Percentiles rank a stretch among this genome's conserved stretches.
These are phyloP conservation scores for Hericium rajendrae DNA, from an alignment of 768 basidiomycete species.

Conservation along the genomic window DNA sequence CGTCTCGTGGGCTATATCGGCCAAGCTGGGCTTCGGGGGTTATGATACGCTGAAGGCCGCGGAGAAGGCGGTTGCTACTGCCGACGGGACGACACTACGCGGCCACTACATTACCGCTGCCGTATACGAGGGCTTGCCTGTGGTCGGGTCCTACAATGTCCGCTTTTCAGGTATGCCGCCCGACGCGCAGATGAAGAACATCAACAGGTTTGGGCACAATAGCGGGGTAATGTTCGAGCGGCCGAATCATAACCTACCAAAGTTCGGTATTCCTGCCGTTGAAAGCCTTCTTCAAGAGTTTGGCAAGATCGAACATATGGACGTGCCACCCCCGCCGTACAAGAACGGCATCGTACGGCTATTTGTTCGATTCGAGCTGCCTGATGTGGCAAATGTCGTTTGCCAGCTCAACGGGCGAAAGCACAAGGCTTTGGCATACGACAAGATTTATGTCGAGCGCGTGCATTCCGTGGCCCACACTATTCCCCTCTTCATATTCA, in stretches of 20 bases:
- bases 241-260: constrained; percentile 28
- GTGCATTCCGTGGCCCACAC: constrained; percentile 41
- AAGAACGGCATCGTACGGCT: constrained; percentile 37
- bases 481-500: constrained; percentile 30
- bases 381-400: constrained; percentile 42
- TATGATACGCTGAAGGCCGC: constrained; percentile 44
- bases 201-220: constrained; percentile 37
- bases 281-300: constrained; percentile 26
- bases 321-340: constrained; percentile 42
- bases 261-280: constrained; percentile 29
- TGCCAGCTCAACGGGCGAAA: constrained; percentile 39
- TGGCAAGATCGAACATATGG: constrained; percentile 32
- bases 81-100: constrained; percentile 21
- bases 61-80: constrained; percentile 35
- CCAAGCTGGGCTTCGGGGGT: constrained; percentile 50
- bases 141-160: constrained; percentile 50
- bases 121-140: constrained; percentile 50
- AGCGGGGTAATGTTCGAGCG: constrained; percentile 43
- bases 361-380: constrained; percentile 46
- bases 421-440: constrained; percentile 36
- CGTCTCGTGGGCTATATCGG: constrained; percentile 52
- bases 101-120: constrained; percentile 36
- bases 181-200: constrained; percentile 27
- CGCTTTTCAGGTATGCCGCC: constrained; percentile 47
- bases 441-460: constrained; percentile 41